Conservation (phyloP, 179 eudicot genomes). For the Patellifolia procumbens region DNA sequence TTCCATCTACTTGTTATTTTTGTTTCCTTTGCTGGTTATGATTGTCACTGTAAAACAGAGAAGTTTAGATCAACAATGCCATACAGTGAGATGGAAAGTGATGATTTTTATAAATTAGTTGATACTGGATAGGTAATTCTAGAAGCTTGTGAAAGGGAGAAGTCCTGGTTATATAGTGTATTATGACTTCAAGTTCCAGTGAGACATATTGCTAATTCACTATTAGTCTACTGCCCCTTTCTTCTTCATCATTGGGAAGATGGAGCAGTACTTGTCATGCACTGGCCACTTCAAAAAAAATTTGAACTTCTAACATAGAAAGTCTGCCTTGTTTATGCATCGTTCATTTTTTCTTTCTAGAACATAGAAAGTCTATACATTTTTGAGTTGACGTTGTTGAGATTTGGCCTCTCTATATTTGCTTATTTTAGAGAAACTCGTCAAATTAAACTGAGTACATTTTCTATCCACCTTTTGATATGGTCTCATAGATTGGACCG, state of each 20-base stretch:
- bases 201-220: not conserved
- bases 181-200: not conserved
- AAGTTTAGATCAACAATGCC: not conserved
- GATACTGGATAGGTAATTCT: not conserved
- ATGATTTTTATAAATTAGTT: not conserved
- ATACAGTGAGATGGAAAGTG: not conserved
- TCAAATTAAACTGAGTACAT: not conserved
- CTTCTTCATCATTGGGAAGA: not conserved
- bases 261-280: not conserved
- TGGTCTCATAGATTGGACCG: not conserved
- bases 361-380: not conserved
- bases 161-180: not conserved
- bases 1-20: not conserved
- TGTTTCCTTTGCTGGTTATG: not conserved
- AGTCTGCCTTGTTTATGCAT: not conserved
- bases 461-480: not conserved
- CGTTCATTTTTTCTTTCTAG: not conserved
- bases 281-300: not conserved
- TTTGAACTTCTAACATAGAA: no score
- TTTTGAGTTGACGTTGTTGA: not conserved
- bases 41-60: not conserved
- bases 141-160: not conserved
- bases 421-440: no score
- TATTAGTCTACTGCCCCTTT: not conserved
- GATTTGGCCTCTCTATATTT: not conserved